Evolutionary conservation across 805 yeast genomes (phyloP), one percentile per base, ranked within the genome.

Genomic region (Myxozyma vanderwaltii): DNA sequence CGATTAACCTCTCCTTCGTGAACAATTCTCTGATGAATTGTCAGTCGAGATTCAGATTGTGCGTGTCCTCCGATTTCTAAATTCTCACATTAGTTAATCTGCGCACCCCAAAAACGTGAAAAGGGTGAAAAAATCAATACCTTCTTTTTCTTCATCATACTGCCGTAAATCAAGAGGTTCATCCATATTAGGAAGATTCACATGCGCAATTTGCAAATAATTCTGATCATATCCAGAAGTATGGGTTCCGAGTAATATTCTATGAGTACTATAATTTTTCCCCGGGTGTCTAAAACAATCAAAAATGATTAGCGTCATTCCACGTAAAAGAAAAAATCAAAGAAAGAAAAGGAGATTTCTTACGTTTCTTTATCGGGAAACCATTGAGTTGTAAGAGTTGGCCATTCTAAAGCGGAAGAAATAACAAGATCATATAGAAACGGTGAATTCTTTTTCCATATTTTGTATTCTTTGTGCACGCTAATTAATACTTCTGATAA

Each of bases 1-100:
- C 80, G 79, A 71, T 86, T 86, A 51, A 86, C 84, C 67, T 86
- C 91, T 5, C 86, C 85, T 17, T 83, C 81, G 64, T 85, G 90
- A 49, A 75, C 74, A 84, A 89, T 85, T 57, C 76, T 74, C 56
- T 79, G 76, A 24, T 74, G 63, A 12, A 80, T 69, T 40, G 74
- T 71, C 65, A 84, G 80, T 59, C 77, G 79, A 38, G 77, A 71
- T 24, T 71, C 74, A 0, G 67, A 55, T n/a, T 74, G 59, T 17
- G 73, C 63, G 3, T 74, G 70, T n/a, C 69, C 68, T 29, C 69
- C 69, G 47, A 33, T 73, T 48, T 70, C 71, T 56, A 49, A 43
- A 64, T 33, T 51, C 26, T 19, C n/a, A 19, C 21, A 27, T 43
- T 41, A 38, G 54, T 38, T 38, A 15, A 38, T 17, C 7, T 19